Evolutionary conservation across 495 filamentous ascomycete species (phyloP), one percentile per base, ranked within the genome.

Genomic region (Pseudotulostoma volvatum): DNA sequence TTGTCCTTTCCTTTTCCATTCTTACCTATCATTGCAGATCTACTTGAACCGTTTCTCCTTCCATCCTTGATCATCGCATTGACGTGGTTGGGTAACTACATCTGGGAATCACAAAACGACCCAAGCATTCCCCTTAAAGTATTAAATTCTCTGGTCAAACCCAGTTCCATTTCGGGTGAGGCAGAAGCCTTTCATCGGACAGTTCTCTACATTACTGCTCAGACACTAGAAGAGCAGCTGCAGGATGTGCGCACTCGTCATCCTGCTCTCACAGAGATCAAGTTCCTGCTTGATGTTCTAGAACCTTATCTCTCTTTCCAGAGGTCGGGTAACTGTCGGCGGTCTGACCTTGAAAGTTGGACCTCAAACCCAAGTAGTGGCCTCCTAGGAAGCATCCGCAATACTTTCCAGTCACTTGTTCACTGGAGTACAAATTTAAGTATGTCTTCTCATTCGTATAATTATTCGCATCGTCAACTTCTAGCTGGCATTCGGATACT

Each of bases 31-130:
- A 9, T 33, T 9, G 13, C 34, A 84, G 79, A 88, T 54, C 63
- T 97, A 1, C 77, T 93, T 19, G 85, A 93, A 41, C 79, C 84
- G 0, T 92, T 95, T 41, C 65, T 97, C 1, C 66, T 97, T 11
- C 86, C 90, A 1, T 88, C 86, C 8, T 68, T 96, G 7, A 74
- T 94, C 7, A 70, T 79, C 2, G 86, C 81, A 1, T 64, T 96
- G 20, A 70, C 69, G 2, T 93, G 81, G 74, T 73, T 97, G 30
- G 71, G 79, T 0, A 76, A 80, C 33, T 75, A 82, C 46, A 73
- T 93, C n/a, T 87, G 84, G 78, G 76, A 77, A 52, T 62, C 54
- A 0, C 65, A 66, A 42, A 50, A 64, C 17, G 76, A 77, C 40
- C 70, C 77, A 9, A 64, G 83, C 4, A 69, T 95, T 23, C 54